Evolutionary conservation across 1,284 basidiomycete genomes (phyloP).

Genomic region (Phellopilus nigrolimitatus): DNA sequence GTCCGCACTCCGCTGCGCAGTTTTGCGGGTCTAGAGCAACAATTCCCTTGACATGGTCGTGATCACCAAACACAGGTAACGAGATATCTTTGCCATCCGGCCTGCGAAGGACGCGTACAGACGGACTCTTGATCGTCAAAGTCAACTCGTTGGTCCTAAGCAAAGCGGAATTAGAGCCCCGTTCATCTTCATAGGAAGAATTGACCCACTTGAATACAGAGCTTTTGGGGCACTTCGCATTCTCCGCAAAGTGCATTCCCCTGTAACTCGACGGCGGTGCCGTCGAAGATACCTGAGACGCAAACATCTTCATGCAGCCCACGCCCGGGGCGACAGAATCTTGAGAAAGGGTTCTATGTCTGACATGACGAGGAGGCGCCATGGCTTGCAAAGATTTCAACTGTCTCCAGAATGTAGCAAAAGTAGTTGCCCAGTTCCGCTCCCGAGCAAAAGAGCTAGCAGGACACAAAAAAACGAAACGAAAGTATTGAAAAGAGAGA

Average conservation of each 20-base stretch:
- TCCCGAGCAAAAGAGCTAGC: too few species aligned
- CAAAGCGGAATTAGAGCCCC: not conserved
- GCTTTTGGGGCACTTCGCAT: not conserved
- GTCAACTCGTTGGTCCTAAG: slow-evolving; percentile 2
- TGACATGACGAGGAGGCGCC: not conserved
- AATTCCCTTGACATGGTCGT: slow-evolving; percentile 1
- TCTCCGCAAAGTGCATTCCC: not conserved
- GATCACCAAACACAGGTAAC: slow-evolving; percentile 5
- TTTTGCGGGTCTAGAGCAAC: slow-evolving; percentile 9
- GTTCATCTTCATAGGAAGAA: not conserved
- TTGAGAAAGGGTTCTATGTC: not conserved
- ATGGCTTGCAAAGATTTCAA: slow-evolving; percentile 1
- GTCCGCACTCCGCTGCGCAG: slow-evolving; percentile 5
- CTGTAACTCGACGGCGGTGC: slow-evolving; percentile 2
- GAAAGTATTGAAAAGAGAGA: too few species aligned
- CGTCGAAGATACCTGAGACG: not conserved
- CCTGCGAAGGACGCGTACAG: slow-evolving; percentile 1
- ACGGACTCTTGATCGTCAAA: slow-evolving; percentile 1
- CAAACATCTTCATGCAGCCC: not conserved
- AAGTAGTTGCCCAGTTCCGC: too few species aligned
- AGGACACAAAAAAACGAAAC: too few species aligned
- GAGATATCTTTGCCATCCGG: not conserved
- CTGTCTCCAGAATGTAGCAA: too few species aligned
- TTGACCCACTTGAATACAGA: slow-evolving; percentile 4
- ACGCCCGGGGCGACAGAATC: not conserved